phyloP scores from a whole-genome alignment of 2,329 filamentous ascomycete species.

The Clonostachys byssicola region DNA sequence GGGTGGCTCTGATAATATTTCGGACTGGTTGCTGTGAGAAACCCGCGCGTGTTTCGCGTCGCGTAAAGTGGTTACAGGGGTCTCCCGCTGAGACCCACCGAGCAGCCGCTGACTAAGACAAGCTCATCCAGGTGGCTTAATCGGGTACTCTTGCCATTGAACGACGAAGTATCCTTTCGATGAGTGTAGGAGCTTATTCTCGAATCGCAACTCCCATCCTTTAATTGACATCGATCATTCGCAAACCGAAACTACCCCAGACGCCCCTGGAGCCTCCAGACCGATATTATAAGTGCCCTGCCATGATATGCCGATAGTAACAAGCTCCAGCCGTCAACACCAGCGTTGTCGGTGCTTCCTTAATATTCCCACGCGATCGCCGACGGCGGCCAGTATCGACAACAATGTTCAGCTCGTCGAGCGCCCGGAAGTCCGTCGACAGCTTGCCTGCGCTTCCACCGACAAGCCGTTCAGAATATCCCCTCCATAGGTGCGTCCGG shows the following conservation, averaged over 20 bases:
- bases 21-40: neutral
- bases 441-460: constrained; percentile 53
- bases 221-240: no score
- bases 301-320: constrained; percentile 44
- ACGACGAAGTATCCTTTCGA: no score
- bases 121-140: no score
- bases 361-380: constrained; percentile 3
- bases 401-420: constrained; percentile 56
- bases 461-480: constrained; percentile 48
- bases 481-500: constrained; percentile 49
- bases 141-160: no score
- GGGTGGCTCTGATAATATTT: neutral
- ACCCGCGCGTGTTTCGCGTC: neutral
- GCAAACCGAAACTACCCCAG: no score
- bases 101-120: no score
- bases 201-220: no score
- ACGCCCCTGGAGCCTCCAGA: no score
- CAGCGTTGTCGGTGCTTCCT: constrained; percentile 21
- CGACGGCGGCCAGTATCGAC: constrained; percentile 9
- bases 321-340: constrained; percentile 20
- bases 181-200: no score
- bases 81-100: no score
- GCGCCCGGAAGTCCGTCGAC: constrained; percentile 62
- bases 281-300: no score
- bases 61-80: constrained; percentile 1